phyloP scores from a whole-genome alignment of 352 stramenopile genomes.

The Thalassiosira exigua region DNA sequence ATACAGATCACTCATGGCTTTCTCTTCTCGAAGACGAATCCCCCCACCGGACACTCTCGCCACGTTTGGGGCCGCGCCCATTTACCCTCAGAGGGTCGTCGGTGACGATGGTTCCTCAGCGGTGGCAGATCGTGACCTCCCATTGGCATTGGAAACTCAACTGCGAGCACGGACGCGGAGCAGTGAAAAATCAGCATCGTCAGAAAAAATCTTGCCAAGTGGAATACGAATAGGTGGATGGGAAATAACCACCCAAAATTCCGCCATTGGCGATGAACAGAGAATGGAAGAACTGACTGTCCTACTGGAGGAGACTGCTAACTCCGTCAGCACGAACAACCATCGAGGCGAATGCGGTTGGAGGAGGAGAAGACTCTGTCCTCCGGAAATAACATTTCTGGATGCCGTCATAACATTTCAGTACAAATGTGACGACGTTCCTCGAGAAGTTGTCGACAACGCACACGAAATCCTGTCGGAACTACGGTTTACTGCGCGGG shows the following conservation, averaged over 20 bases:
- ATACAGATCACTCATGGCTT: conserved; percentile 30
- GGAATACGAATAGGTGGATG: conserved; percentile 39
- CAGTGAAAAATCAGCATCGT: background rate
- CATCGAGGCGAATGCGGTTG: background rate
- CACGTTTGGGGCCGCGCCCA: conserved; percentile 21
- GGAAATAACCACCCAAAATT: conserved; percentile 52
- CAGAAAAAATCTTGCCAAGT: background rate
- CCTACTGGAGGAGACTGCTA: conserved; percentile 36
- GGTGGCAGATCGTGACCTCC: no score
- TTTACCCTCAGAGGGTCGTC: conserved; percentile 13
- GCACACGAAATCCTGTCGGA: background rate
- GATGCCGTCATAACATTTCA: conserved; percentile 55
- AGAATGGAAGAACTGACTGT: conserved; percentile 40
- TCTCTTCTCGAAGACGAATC: conserved; percentile 36
- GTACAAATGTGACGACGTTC: conserved; percentile 5
- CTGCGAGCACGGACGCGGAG: background rate
- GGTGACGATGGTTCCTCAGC: no score
- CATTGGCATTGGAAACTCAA: background rate
- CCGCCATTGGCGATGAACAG: conserved; percentile 39
- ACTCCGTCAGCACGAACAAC: background rate
- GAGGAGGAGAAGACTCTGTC: conserved; percentile 49
- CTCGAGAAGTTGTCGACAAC: conserved; percentile 12
- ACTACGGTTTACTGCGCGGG: conserved; percentile 53
- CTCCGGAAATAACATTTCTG: conserved; percentile 76
- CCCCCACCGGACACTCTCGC: conserved; percentile 22